Conservation (phyloP, 495 filamentous ascomycete genomes). For the Talaromyces adpressus region DNA sequence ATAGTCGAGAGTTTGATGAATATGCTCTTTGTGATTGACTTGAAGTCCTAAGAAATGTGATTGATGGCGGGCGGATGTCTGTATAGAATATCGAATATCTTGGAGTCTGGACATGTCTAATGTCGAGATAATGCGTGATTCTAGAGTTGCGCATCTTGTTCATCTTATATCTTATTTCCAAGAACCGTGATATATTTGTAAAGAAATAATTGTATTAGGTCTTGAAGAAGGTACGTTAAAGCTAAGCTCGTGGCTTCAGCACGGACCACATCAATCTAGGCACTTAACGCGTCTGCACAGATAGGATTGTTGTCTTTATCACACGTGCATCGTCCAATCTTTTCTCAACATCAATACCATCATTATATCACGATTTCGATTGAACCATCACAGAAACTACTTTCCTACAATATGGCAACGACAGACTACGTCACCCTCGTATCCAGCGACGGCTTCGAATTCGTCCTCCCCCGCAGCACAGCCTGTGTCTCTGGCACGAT, state of each 20-base stretch:
- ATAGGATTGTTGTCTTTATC: background rate
- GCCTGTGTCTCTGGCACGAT: constrained; percentile 71
- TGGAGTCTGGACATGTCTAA: background rate
- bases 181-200: background rate
- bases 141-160: background rate
- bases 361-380: background rate
- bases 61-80: background rate
- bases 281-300: background rate
- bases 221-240: background rate
- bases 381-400: background rate
- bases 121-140: background rate
- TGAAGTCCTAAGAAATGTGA: background rate
- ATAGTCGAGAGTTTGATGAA: background rate
- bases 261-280: constrained; percentile 4
- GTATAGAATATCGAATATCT: background rate
- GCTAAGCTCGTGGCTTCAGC: background rate
- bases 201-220: background rate
- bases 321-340: background rate
- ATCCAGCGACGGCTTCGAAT: constrained; percentile 83
- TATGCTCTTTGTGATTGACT: background rate
- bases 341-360: background rate
- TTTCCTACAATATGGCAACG: background rate
- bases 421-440: constrained; percentile 71
- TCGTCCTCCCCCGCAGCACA: constrained; percentile 71
- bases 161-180: background rate